Conservation (phyloP, 305 asterid genomes). For the Plantago lanceolata region DNA sequence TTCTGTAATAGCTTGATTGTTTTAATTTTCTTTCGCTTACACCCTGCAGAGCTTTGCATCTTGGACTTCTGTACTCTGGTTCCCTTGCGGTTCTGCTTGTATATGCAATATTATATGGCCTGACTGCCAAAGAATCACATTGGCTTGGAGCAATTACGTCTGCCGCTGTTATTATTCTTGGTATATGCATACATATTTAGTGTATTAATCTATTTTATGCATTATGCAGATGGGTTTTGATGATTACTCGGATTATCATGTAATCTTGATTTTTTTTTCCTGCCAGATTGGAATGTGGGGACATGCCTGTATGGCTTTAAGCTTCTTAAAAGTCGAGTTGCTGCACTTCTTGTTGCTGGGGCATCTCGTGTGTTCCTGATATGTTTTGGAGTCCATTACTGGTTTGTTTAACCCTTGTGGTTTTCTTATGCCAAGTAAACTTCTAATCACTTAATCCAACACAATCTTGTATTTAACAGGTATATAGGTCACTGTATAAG, state of each 20-base stretch:
- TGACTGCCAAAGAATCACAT: constrained; percentile 94
- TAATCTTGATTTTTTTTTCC: constrained; percentile 20
- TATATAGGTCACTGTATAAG: constrained; percentile 93
- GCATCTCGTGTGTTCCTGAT: constrained; percentile 85
- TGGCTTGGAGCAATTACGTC: constrained; percentile 99
- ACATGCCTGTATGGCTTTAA: constrained; percentile 93
- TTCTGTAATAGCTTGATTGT: constrained; percentile 18
- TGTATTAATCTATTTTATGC: constrained; percentile 23
- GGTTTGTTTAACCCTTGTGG: constrained; percentile 49
- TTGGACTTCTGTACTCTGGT: constrained; percentile 92
- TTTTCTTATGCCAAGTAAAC: constrained; percentile 6
- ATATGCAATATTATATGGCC: constrained; percentile 89
- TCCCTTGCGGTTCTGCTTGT: constrained; percentile 83
- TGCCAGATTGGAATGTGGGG: constrained; percentile 96
- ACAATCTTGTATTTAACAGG: constrained; percentile 43
- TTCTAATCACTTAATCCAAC: constrained; percentile 15
- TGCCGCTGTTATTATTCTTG: constrained; percentile 89
- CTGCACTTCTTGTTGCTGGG: constrained; percentile 92
- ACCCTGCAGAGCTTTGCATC: constrained; percentile 81
- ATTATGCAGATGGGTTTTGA: constrained; percentile 6
- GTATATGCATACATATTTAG: constrained; percentile 41
- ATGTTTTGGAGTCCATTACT: constrained; percentile 96
- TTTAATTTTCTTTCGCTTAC: constrained; percentile 22
- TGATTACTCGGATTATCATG: neutral
- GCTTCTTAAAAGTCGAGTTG: constrained; percentile 88